A percentile compares a stretch with the other conserved stretches of the same genome.
phyloP scores from a whole-genome alignment of 805 yeast species.

The Brettanomyces nanus region DNA sequence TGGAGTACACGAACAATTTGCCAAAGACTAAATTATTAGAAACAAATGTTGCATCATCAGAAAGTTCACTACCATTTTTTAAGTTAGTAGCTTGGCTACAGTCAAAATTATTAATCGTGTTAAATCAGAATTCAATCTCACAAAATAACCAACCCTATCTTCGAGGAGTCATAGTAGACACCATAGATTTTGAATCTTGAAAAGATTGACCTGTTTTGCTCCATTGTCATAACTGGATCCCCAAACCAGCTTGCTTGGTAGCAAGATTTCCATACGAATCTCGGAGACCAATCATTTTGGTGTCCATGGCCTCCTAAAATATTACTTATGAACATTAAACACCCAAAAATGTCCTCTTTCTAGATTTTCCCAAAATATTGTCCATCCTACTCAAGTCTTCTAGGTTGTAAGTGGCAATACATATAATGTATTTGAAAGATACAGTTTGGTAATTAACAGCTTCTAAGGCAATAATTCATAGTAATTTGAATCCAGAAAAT shows the following conservation, averaged over 20 bases:
- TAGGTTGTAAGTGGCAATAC: constrained; percentile 49
- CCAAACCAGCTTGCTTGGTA: constrained; percentile 5
- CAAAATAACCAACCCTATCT: too few relatives aligned
- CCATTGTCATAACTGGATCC: neutral
- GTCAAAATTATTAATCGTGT: too few relatives aligned
- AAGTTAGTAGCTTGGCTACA: neutral
- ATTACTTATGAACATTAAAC: constrained; percentile 51
- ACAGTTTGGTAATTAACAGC: constrained; percentile 62
- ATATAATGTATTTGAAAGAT: constrained; percentile 61
- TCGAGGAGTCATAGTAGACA: too few relatives aligned
- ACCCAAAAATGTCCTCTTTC: constrained; percentile 65
- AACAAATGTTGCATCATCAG: neutral
- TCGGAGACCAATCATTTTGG: constrained; percentile 15
- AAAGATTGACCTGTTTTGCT: neutral
- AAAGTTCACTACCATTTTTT: neutral
- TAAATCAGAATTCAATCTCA: too few relatives aligned
- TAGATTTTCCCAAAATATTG: constrained; percentile 42
- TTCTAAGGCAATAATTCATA: constrained; percentile 56
- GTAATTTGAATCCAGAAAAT: constrained; percentile 61
- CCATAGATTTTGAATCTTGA: neutral
- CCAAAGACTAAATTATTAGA: too few relatives aligned
- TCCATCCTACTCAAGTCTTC: constrained; percentile 45
- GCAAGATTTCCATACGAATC: constrained; percentile 25
- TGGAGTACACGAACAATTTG: too few relatives aligned
- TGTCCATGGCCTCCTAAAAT: constrained; percentile 39